Percentiles rank a stretch among this genome's conserved stretches.
These are phyloP conservation scores for Aspergillus texensis DNA, from an alignment of 2,329 filamentous ascomycete species.

Conservation along the genomic window DNA sequence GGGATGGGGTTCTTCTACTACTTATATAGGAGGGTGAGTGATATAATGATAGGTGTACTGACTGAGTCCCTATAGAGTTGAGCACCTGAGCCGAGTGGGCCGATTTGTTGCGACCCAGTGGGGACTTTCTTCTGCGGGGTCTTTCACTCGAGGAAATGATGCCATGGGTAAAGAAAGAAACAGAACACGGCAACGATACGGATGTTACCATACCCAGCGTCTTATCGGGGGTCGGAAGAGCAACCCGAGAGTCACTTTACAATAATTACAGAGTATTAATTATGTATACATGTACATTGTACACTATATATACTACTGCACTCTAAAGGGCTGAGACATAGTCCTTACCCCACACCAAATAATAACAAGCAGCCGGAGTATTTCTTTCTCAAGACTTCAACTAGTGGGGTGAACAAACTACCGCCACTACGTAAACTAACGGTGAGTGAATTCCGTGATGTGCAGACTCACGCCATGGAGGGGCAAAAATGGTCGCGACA, in stretches of 20 bases:
- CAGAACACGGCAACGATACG: background rate
- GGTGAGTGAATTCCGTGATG: background rate
- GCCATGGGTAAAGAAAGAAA: background rate
- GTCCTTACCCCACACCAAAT: background rate
- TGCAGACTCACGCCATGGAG: constrained; percentile 10
- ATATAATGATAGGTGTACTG: background rate
- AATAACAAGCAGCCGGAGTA: too few species aligned
- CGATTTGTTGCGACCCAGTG: background rate
- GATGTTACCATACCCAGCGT: background rate
- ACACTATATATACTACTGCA: too few species aligned
- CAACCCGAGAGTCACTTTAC: background rate
- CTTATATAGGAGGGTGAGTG: background rate
- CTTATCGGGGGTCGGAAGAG: background rate
- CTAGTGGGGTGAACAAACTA: background rate
- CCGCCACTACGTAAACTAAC: background rate
- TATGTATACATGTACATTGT: too few species aligned
- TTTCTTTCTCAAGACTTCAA: too few species aligned
- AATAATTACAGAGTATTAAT: background rate
- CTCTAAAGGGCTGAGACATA: too few species aligned
- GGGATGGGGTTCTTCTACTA: background rate
- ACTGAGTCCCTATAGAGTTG: background rate
- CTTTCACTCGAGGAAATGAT: background rate
- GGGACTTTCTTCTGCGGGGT: background rate
- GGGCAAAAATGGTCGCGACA: constrained; percentile 5
- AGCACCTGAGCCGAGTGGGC: constrained; percentile 4